A percentile compares a stretch with the other conserved stretches of the same genome.
These are phyloP conservation scores for Cryphonectria japonica DNA, from an alignment of 2,329 filamentous ascomycete genomes.

Conservation along the genomic window DNA sequence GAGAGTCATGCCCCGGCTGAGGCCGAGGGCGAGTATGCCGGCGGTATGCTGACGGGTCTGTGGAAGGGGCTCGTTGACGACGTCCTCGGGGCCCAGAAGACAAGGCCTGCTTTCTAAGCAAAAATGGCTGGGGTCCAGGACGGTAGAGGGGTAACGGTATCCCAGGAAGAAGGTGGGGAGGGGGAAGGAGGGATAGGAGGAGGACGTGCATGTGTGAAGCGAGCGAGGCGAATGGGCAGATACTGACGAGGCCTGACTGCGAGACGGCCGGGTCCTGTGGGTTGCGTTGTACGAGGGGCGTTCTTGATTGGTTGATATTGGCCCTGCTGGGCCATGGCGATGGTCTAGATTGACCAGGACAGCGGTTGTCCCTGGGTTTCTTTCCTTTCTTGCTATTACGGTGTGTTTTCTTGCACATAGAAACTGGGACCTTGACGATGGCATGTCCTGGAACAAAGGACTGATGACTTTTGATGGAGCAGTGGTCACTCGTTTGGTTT, in stretches of 20 bases:
- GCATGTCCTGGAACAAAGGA: slow-evolving; percentile 1
- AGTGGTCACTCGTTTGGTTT: slow-evolving; percentile 18
- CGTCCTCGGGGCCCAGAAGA: slow-evolving; percentile 38
- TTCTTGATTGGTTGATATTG: slow-evolving; percentile 3
- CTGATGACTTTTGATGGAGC: slow-evolving; percentile 18
- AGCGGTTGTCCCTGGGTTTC: neutral
- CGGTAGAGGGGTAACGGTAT: neutral
- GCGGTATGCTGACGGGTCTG: slow-evolving; percentile 57
- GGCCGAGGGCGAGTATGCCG: slow-evolving; percentile 37
- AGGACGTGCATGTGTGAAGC: neutral
- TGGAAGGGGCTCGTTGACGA: slow-evolving; percentile 63
- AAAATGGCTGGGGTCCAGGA: too few species aligned
- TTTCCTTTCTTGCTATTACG: neutral
- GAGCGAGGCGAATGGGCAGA: neutral
- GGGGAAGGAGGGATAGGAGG: neutral
- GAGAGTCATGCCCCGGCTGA: slow-evolving; percentile 11
- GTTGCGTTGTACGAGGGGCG: slow-evolving; percentile 19
- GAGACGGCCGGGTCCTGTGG: neutral
- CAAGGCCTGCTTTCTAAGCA: slow-evolving; percentile 33
- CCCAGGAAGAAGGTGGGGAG: neutral
- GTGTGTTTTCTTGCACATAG: neutral
- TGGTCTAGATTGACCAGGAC: neutral
- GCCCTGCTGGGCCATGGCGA: neutral
- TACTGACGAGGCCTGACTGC: too few species aligned
- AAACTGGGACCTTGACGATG: slow-evolving; percentile 10